Percentiles rank a stretch among this genome's conserved stretches.
These are phyloP conservation scores for Pyricularia sp. DNA, from an alignment of 2,329 filamentous ascomycete genomes.

Conservation along the genomic window DNA sequence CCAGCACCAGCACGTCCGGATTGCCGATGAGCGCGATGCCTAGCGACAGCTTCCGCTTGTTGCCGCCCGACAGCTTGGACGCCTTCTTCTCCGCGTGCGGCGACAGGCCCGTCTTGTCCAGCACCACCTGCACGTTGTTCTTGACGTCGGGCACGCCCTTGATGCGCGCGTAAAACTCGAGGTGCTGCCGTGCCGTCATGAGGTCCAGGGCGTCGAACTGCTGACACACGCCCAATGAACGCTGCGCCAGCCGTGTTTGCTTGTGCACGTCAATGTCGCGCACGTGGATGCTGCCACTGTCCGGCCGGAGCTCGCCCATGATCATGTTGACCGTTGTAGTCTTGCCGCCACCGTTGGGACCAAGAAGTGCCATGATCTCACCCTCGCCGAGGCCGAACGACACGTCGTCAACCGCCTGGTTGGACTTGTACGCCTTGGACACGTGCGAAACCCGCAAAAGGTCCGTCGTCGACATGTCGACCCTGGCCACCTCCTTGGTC, in stretches of 20 bases:
- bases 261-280: slow-evolving; percentile 68
- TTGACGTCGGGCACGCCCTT: slow-evolving; percentile 67
- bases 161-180: slow-evolving; percentile 79
- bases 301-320: slow-evolving; percentile 70
- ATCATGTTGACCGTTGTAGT: slow-evolving; percentile 84
- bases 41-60: slow-evolving; percentile 84
- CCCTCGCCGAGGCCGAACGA: slow-evolving; percentile 72
- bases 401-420: slow-evolving; percentile 75
- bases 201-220: slow-evolving; percentile 82
- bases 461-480: slow-evolving; percentile 26
- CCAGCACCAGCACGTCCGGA: slow-evolving; percentile 74
- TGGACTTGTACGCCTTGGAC: slow-evolving; percentile 67
- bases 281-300: slow-evolving; percentile 71
- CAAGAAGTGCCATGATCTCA: slow-evolving; percentile 81
- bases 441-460: slow-evolving; percentile 76
- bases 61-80: slow-evolving; percentile 73
- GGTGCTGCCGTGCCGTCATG: slow-evolving; percentile 82
- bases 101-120: slow-evolving; percentile 68
- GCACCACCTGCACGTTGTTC: slow-evolving; percentile 68
- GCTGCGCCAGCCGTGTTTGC: slow-evolving; percentile 61
- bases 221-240: slow-evolving; percentile 81
- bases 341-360: slow-evolving; percentile 87
- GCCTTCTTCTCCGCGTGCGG: slow-evolving; percentile 68
- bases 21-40: slow-evolving; percentile 92
- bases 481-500: background rate